These are phyloP conservation scores for Hericium alpestre DNA, from an alignment of 768 basidiomycete genomes.

Conservation along the genomic window DNA sequence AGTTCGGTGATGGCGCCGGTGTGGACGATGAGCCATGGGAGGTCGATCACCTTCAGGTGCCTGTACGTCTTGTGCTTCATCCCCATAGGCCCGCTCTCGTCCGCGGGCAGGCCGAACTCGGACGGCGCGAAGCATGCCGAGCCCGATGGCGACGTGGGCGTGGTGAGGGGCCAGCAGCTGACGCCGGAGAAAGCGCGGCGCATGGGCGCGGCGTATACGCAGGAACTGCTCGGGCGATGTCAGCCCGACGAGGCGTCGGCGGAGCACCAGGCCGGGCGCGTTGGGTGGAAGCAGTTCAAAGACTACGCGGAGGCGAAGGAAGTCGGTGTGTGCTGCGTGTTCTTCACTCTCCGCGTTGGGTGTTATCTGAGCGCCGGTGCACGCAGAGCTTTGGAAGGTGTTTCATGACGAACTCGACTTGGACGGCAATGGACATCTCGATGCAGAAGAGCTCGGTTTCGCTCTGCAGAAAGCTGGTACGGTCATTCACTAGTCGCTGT, in stretches of 20 bases:
- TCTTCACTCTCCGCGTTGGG: background rate
- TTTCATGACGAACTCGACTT: slow-evolving; percentile 88
- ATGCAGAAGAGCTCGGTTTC: slow-evolving; percentile 47
- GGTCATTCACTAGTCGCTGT: slow-evolving; percentile 15
- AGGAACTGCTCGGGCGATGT: slow-evolving; percentile 24
- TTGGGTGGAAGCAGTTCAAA: slow-evolving; percentile 65
- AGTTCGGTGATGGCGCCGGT: background rate
- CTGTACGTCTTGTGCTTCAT: background rate
- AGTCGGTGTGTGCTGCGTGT: slow-evolving; percentile 38
- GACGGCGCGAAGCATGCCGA: slow-evolving; percentile 9
- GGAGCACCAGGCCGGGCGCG: slow-evolving; percentile 25
- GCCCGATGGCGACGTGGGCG: slow-evolving; percentile 14
- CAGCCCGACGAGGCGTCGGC: slow-evolving; percentile 18
- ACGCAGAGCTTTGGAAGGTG: slow-evolving; percentile 76
- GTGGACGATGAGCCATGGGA: background rate
- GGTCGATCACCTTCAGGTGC: background rate
- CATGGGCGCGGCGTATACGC: slow-evolving; percentile 10
- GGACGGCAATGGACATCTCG: slow-evolving; percentile 78
- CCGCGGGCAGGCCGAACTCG: background rate
- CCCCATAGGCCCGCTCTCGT: background rate
- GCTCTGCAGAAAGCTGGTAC: slow-evolving; percentile 66
- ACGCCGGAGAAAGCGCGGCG: slow-evolving; percentile 9
- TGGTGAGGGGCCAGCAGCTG: slow-evolving; percentile 2
- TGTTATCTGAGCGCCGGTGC: slow-evolving; percentile 10
- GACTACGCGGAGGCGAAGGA: slow-evolving; percentile 74